These are phyloP conservation scores for Pelargonium nanum DNA, from an alignment of 345 rosid genomes.

Conservation along the genomic window DNA sequence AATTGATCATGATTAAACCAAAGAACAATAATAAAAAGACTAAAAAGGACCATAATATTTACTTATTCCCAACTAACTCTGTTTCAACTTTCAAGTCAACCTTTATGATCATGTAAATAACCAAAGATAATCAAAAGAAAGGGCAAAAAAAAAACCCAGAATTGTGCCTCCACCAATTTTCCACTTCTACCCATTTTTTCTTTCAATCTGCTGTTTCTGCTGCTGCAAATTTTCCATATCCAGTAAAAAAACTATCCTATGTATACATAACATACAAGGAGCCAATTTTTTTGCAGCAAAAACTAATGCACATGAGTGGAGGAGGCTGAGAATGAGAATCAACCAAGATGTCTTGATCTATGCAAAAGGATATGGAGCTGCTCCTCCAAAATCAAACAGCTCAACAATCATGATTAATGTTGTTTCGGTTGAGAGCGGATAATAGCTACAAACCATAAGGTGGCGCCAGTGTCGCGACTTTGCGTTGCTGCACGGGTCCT, in stretches of 20 bases:
- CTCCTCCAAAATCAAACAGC: slow-evolving; percentile 25
- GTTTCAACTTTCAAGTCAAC: neutral
- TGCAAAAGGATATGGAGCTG: slow-evolving; percentile 11
- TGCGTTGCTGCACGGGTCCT: slow-evolving; percentile 36
- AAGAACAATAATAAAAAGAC: too few relatives aligned
- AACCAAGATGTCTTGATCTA: neutral
- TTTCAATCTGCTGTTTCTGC: neutral
- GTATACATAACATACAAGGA: slow-evolving; percentile 23
- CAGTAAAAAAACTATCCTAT: slow-evolving; percentile 16
- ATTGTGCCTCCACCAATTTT: neutral
- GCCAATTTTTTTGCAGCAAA: slow-evolving; percentile 22
- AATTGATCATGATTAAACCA: too few relatives aligned
- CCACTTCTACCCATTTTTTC: slow-evolving; percentile 14
- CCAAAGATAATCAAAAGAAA: neutral
- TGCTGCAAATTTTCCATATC: slow-evolving; percentile 14
- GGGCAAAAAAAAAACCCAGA: neutral
- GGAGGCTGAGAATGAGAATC: too few relatives aligned
- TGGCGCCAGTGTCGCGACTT: slow-evolving; percentile 16
- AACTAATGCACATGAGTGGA: neutral
- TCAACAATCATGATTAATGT: too few relatives aligned
- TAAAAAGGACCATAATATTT: too few relatives aligned
- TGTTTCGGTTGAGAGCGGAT: too few relatives aligned
- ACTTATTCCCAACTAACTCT: neutral
- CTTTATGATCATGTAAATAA: neutral
- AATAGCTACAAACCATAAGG: slow-evolving; percentile 17